Conservation (phyloP, 2,329 filamentous ascomycete species). For the Hyphodiscus sp. region DNA sequence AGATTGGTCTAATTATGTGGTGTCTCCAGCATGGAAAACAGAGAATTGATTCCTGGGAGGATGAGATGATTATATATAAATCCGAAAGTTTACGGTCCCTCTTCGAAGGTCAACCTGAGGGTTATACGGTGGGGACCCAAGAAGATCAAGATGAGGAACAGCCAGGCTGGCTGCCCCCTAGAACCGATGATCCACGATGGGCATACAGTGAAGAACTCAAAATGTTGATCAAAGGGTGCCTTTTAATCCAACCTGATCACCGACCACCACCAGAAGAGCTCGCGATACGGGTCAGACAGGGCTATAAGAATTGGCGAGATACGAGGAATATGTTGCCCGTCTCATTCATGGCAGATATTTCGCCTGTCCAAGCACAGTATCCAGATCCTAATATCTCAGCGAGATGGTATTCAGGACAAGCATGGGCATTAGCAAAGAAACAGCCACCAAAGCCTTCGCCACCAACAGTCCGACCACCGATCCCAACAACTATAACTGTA, state of each 20-base stretch:
- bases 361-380: background rate
- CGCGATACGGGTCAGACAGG: background rate
- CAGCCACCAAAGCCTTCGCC: background rate
- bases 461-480: background rate
- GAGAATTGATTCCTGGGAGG: background rate
- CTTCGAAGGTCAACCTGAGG: background rate
- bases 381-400: background rate
- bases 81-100: background rate
- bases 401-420: background rate
- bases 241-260: background rate
- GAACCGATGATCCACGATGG: background rate
- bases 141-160: background rate
- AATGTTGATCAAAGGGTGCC: background rate
- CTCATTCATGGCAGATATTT: background rate
- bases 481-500: background rate
- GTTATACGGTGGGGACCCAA: background rate
- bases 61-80: background rate
- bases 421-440: background rate
- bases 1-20: constrained; percentile 8
- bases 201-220: background rate
- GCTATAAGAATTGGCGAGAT: background rate
- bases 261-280: background rate
- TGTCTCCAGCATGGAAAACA: background rate
- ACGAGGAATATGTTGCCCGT: background rate
- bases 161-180: background rate